Evolutionary conservation across 202 grass and related monocot genomes (phyloP).

Genomic region (Zizania palustris): DNA sequence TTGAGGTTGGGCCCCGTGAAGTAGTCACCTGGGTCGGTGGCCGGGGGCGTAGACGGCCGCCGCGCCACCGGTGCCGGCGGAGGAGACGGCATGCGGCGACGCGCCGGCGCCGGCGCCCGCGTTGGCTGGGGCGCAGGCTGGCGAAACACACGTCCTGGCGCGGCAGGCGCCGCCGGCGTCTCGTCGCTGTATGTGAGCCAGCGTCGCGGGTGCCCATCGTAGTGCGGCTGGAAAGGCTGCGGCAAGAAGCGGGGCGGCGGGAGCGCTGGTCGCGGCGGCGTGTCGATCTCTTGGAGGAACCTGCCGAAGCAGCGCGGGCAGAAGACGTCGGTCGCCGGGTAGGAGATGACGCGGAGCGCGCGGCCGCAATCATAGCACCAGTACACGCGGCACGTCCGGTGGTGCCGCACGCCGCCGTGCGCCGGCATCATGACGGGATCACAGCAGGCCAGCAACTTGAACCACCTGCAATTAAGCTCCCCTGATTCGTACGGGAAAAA

Average conservation of each 20-base stretch:
- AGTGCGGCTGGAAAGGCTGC: slow-evolving; percentile 37
- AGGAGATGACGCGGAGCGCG: slow-evolving; percentile 88
- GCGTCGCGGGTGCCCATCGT: slow-evolving; percentile 51
- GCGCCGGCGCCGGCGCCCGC: slow-evolving; percentile 12
- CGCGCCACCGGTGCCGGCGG: slow-evolving; percentile 34
- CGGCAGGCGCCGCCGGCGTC: slow-evolving; percentile 1
- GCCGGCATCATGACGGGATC: slow-evolving; percentile 20
- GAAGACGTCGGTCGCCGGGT: slow-evolving; percentile 72
- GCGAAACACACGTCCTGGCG: slow-evolving; percentile 32
- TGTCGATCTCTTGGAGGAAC: too few species aligned
- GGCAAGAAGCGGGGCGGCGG: slow-evolving; percentile 31
- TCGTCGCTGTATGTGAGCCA: slow-evolving; percentile 62
- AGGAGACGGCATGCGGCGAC: slow-evolving; percentile 43
- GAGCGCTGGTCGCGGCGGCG: too few species aligned
- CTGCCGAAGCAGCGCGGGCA: slow-evolving; percentile 71
- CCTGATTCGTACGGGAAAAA: background rate
- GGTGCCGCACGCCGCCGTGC: slow-evolving; percentile 38
- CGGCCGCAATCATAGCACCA: slow-evolving; percentile 88
- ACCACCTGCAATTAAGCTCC: background rate
- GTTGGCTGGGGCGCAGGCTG: background rate
- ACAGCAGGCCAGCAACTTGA: background rate
- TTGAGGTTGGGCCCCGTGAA: slow-evolving; percentile 73
- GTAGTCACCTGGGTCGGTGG: slow-evolving; percentile 62
- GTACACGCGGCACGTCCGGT: slow-evolving; percentile 77
- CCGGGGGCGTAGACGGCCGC: slow-evolving; percentile 38